These are phyloP conservation scores for Monilinia vaccinii-corymbosi DNA, from an alignment of 2,329 filamentous ascomycete genomes.

Conservation along the genomic window DNA sequence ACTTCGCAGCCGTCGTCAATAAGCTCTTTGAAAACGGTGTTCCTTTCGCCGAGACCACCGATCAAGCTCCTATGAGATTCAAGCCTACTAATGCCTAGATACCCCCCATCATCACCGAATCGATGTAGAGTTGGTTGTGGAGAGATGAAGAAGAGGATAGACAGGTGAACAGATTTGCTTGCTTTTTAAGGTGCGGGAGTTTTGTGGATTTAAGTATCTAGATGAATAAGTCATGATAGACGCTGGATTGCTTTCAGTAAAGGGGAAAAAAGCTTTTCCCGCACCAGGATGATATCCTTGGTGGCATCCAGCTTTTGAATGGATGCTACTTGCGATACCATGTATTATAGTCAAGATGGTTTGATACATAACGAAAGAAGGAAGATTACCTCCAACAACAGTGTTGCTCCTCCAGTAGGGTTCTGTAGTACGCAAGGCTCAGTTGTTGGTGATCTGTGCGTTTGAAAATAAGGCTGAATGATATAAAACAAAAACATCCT, in stretches of 20 bases:
- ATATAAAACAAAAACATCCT: too few relatives aligned
- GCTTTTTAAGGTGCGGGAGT: neutral
- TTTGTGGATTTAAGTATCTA: neutral
- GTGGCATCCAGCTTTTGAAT: neutral
- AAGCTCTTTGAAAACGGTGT: constrained; percentile 93
- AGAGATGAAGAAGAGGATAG: neutral
- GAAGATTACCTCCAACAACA: neutral
- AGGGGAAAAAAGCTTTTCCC: neutral
- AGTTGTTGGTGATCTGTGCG: too few relatives aligned
- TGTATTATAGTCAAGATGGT: neutral
- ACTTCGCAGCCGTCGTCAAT: constrained; percentile 69
- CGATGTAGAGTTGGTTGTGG: neutral
- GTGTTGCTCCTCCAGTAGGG: too few relatives aligned
- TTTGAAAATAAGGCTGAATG: too few relatives aligned
- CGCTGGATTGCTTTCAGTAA: neutral
- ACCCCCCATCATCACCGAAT: neutral
- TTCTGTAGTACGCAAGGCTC: too few relatives aligned
- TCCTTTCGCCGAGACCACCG: constrained; percentile 61
- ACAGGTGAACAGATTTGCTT: neutral
- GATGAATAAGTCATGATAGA: neutral
- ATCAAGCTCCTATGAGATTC: constrained; percentile 52
- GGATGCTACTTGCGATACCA: neutral
- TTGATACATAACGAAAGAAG: neutral
- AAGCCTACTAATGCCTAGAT: constrained; percentile 40
- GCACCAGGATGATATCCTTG: neutral